These are phyloP conservation scores for Pseudopithomyces maydicus DNA, from an alignment of 2,329 filamentous ascomycete species.

Conservation along the genomic window DNA sequence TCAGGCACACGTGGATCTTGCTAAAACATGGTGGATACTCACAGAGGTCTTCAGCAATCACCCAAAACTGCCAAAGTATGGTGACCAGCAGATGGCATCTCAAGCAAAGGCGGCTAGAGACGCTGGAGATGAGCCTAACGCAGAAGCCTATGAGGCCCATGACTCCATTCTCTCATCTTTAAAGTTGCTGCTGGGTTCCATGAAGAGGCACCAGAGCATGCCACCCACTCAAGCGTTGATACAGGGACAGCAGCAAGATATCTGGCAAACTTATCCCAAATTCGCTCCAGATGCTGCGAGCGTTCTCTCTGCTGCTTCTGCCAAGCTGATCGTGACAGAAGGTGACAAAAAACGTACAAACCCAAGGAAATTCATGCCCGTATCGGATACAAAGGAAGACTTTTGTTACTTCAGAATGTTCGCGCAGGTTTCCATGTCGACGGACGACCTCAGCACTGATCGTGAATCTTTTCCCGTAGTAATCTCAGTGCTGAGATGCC, in stretches of 20 bases:
- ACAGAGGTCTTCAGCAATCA: conserved; percentile 48
- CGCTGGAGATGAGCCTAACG: conserved; percentile 52
- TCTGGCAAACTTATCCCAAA: conserved; percentile 80
- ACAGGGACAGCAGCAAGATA: conserved; percentile 77
- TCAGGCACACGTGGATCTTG: conserved; percentile 83
- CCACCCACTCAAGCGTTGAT: conserved; percentile 69
- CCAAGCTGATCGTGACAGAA: conserved; percentile 52
- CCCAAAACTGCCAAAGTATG: conserved; percentile 34
- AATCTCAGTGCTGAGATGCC: conserved; percentile 74
- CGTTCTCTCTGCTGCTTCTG: conserved; percentile 66
- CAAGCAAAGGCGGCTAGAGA: conserved; percentile 28
- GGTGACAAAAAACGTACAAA: conserved; percentile 46
- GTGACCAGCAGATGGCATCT: conserved; percentile 25
- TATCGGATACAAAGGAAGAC: conserved; percentile 73
- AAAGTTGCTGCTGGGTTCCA: conserved; percentile 76
- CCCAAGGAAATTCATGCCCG: conserved; percentile 71
- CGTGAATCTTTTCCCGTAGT: conserved; percentile 74
- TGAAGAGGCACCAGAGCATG: conserved; percentile 82
- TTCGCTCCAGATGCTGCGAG: conserved; percentile 74
- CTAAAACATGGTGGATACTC: conserved; percentile 83
- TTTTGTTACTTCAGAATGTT: conserved; percentile 83
- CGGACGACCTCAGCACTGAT: conserved; percentile 69
- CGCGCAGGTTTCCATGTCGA: conserved; percentile 75
- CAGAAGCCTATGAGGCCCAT: conserved; percentile 55
- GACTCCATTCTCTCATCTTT: conserved; percentile 67